These are phyloP conservation scores for Boletus rufocinnamomeus DNA, from an alignment of 768 basidiomycete species.

Conservation along the genomic window DNA sequence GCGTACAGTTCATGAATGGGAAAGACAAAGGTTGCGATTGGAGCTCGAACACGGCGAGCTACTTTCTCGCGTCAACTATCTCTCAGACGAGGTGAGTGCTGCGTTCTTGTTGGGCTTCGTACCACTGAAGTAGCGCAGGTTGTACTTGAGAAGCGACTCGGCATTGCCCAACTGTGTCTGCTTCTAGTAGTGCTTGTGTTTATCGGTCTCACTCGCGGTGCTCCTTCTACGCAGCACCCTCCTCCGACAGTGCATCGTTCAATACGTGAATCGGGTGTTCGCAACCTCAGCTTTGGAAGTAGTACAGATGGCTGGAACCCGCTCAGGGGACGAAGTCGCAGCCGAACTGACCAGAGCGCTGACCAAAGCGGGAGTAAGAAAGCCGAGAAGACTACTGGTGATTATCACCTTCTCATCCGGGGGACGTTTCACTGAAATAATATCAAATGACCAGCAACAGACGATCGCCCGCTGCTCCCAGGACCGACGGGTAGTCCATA, in stretches of 20 bases:
- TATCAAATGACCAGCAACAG: not conserved
- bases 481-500: not conserved
- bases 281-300: slow-evolving; percentile 57
- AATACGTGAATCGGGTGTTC: slow-evolving; percentile 56
- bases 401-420: not conserved
- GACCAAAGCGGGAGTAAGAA: slow-evolving; percentile 14
- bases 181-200: slow-evolving; percentile 83
- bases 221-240: slow-evolving; percentile 37
- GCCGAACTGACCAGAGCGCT: slow-evolving; percentile 23
- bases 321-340: slow-evolving; percentile 32
- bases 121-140: slow-evolving; percentile 49
- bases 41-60: slow-evolving; percentile 74
- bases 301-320: slow-evolving; percentile 43
- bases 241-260: slow-evolving; percentile 22
- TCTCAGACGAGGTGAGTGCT: slow-evolving; percentile 73
- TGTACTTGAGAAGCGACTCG: slow-evolving; percentile 83
- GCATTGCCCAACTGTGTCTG: slow-evolving; percentile 84
- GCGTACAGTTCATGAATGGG: slow-evolving; percentile 66
- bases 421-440: not conserved
- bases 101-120: not conserved
- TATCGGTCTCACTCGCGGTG: slow-evolving; percentile 80
- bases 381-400: slow-evolving; percentile 18
- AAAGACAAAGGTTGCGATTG: slow-evolving; percentile 61
- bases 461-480: slow-evolving; percentile 2
- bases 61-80: slow-evolving; percentile 65